Evolutionary conservation across 371 early-diverging fungal species (phyloP).

Genomic region (Mucor plumbeus): DNA sequence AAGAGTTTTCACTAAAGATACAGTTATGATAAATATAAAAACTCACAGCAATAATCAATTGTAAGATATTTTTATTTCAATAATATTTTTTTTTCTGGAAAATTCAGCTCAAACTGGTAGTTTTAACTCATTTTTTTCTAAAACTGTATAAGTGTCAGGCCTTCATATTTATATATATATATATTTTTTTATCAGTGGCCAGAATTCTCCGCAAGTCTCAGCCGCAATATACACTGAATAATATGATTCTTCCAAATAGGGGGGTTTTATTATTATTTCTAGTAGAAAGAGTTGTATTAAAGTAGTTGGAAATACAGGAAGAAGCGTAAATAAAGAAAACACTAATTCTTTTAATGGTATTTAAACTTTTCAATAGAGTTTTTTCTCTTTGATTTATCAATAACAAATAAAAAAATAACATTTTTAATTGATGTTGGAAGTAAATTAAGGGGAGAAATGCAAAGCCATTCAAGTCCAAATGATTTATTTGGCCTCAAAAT

Average conservation of each 20-base stretch:
- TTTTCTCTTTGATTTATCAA: neutral
- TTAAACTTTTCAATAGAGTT: neutral
- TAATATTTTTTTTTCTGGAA: too few relatives aligned
- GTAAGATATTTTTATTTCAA: too few relatives aligned
- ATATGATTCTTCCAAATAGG: neutral
- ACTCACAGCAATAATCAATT: too few relatives aligned
- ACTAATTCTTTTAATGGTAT: neutral
- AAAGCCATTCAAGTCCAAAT: neutral
- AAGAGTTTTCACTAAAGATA: too few relatives aligned
- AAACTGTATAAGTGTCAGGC: neutral
- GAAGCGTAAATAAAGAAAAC: neutral
- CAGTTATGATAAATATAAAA: too few relatives aligned
- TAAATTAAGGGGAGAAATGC: neutral
- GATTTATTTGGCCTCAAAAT: conserved; percentile 20
- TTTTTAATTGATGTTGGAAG: neutral
- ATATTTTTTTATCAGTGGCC: neutral
- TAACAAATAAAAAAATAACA: neutral
- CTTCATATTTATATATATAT: too few relatives aligned
- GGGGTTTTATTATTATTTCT: neutral
- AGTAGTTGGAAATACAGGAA: neutral
- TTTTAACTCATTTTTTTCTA: too few relatives aligned
- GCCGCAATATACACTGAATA: neutral
- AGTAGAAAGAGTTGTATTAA: neutral
- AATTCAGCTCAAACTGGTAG: too few relatives aligned
- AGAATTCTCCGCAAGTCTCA: neutral